Percentiles rank a stretch among this genome's conserved stretches.
phyloP scores from a whole-genome alignment of 2,329 filamentous ascomycete species.

The Colletotrichum spinosum region DNA sequence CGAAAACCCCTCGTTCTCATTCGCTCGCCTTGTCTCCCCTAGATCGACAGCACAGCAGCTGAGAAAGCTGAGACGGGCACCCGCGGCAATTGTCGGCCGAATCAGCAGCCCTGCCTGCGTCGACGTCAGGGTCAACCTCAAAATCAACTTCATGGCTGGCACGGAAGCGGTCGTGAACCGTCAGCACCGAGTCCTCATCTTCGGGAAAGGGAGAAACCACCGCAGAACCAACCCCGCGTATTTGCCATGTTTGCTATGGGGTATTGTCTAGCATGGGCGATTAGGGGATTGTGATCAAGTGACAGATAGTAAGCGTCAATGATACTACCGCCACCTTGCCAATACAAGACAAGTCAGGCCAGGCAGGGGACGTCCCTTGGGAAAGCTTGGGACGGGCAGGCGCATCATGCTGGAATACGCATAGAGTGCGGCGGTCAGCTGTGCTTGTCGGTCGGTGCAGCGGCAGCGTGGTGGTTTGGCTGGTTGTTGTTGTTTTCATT shows the following conservation, averaged over 20 bases:
- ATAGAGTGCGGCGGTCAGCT: background rate
- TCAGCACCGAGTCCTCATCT: no score
- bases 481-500: slow-evolving; percentile 38
- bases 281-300: slow-evolving; percentile 26
- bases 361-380: background rate
- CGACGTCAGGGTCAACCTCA: background rate
- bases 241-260: slow-evolving; percentile 11
- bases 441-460: slow-evolving; percentile 16
- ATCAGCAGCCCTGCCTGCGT: background rate
- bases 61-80: background rate
- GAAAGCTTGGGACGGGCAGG: no score
- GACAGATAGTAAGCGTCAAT: slow-evolving; percentile 20
- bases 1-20: no score
- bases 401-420: background rate
- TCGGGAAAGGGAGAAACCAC: no score
- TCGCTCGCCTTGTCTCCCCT: no score
- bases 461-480: slow-evolving; percentile 30
- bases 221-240: background rate
- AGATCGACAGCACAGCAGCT: background rate
- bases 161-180: no score
- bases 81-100: background rate
- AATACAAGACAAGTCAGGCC: slow-evolving; percentile 22
- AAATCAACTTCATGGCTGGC: no score
- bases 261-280: background rate
- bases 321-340: slow-evolving; percentile 29